These are phyloP conservation scores for Colletotrichum paranaense DNA, from an alignment of 2,329 filamentous ascomycete genomes.

Conservation along the genomic window DNA sequence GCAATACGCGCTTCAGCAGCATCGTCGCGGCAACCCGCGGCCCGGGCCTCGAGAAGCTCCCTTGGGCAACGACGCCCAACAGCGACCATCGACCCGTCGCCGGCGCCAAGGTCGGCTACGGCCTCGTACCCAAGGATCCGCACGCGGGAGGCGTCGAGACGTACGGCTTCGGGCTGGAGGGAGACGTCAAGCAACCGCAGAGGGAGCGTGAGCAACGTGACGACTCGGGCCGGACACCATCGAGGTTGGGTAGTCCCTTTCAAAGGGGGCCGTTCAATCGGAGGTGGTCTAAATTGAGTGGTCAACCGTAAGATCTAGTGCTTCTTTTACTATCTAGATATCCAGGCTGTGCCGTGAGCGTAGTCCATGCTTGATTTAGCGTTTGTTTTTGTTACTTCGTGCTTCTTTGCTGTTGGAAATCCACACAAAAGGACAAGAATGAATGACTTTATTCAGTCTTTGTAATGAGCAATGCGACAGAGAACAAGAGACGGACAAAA, in stretches of 20 bases:
- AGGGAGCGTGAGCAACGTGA: neutral
- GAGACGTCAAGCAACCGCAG: constrained; percentile 42
- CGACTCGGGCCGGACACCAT: constrained; percentile 17
- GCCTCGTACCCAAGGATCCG: constrained; percentile 34
- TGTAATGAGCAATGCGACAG: too few species aligned
- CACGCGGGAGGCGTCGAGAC: constrained; percentile 38
- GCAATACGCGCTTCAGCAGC: constrained; percentile 51
- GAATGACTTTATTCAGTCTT: too few species aligned
- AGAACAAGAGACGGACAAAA: neutral
- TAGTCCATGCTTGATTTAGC: neutral
- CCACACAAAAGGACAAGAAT: neutral
- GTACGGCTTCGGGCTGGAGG: constrained; percentile 46
- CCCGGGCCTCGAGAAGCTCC: constrained; percentile 47
- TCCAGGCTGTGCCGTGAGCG: neutral
- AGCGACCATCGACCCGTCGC: constrained; percentile 28
- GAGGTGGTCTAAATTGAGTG: constrained; percentile 26
- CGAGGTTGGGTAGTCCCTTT: constrained; percentile 24
- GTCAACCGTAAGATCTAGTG: neutral
- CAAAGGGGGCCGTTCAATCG: constrained; percentile 3
- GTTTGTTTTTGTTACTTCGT: neutral
- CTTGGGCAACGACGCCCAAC: constrained; percentile 35
- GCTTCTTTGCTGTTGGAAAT: neutral
- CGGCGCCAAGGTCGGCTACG: constrained; percentile 34
- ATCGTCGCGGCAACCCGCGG: constrained; percentile 53
- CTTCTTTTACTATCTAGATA: neutral